These are phyloP conservation scores for Lentinula sp. DNA, from an alignment of 768 basidiomycete genomes.

Conservation along the genomic window DNA sequence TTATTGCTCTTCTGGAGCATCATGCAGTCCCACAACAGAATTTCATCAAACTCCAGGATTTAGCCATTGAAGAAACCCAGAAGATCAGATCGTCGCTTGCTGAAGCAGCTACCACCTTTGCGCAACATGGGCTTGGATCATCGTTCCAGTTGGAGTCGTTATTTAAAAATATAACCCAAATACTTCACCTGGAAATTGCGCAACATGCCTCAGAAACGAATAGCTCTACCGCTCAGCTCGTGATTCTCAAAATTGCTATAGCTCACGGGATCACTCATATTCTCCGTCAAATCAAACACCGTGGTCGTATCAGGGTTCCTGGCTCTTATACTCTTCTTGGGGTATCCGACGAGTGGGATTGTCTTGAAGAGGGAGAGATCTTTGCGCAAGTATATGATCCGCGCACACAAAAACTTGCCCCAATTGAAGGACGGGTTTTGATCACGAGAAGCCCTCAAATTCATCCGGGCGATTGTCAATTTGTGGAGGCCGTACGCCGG, in stretches of 20 bases:
- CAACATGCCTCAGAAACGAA: conserved; percentile 8
- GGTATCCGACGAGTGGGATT: conserved; percentile 44
- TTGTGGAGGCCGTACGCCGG: conserved; percentile 32
- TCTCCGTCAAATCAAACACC: conserved; percentile 45
- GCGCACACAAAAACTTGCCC: conserved; percentile 15
- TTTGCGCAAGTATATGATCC: conserved; percentile 35
- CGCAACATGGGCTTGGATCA: conserved; percentile 36
- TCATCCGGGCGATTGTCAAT: conserved; percentile 42
- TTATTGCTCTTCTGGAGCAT: conserved; percentile 44
- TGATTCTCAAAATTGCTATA: conserved; percentile 29
- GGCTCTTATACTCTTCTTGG: conserved; percentile 43
- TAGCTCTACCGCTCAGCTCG: conserved; percentile 1
- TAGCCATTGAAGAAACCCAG: conserved; percentile 29
- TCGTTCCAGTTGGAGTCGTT: conserved; percentile 40
- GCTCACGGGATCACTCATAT: conserved; percentile 36
- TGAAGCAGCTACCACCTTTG: conserved; percentile 31
- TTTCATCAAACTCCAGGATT: conserved; percentile 31
- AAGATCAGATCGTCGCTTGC: conserved; percentile 25
- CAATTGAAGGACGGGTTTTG: conserved; percentile 31
- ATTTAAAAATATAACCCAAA: conserved; percentile 26
- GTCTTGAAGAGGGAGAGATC: conserved; percentile 39
- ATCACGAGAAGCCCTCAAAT: conserved; percentile 49
- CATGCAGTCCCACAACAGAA: conserved; percentile 27
- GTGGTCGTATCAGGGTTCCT: conserved; percentile 44
- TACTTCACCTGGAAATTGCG: conserved; percentile 22